Evolutionary conservation across 2,329 filamentous ascomycete species (phyloP).

Genomic region (Stachybotrys elegans): DNA sequence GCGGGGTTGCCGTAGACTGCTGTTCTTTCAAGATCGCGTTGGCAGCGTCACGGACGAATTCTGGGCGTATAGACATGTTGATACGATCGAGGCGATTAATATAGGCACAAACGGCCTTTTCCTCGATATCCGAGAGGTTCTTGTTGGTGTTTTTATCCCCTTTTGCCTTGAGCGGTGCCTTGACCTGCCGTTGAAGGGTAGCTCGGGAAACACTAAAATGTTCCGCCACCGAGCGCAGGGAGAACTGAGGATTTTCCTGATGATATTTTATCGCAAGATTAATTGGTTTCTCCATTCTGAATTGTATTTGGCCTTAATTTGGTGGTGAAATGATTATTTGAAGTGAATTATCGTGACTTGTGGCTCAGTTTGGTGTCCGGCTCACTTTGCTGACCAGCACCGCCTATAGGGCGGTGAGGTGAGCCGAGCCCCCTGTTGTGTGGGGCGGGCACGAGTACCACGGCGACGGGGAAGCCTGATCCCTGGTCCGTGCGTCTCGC

Average conservation of each 20-base stretch:
- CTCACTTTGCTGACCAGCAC: not conserved
- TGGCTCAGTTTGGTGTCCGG: not conserved
- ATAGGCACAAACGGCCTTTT: not conserved
- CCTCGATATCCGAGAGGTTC: not conserved
- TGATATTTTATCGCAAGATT: too few relatives aligned
- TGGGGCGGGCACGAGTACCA: constrained; percentile 1
- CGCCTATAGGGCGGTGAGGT: not conserved
- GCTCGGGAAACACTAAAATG: not conserved
- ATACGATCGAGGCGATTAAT: not conserved
- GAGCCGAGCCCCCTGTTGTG: not conserved
- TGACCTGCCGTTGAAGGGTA: not conserved
- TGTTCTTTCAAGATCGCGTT: not conserved
- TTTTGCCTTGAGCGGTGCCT: not conserved
- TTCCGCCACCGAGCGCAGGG: not conserved
- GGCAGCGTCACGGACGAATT: not conserved
- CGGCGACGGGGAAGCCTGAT: too few relatives aligned
- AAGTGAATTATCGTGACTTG: too few relatives aligned
- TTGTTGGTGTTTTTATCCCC: not conserved
- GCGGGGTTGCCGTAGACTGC: not conserved
- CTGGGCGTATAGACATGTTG: not conserved
- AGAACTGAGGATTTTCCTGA: not conserved
- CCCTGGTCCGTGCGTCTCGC: too few relatives aligned
- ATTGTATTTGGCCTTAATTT: too few relatives aligned
- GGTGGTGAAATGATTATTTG: too few relatives aligned
- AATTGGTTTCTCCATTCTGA: too few relatives aligned